Evolutionary conservation across 2,329 filamentous ascomycete genomes (phyloP).

Genomic region (Aurifilum marmelostoma): DNA sequence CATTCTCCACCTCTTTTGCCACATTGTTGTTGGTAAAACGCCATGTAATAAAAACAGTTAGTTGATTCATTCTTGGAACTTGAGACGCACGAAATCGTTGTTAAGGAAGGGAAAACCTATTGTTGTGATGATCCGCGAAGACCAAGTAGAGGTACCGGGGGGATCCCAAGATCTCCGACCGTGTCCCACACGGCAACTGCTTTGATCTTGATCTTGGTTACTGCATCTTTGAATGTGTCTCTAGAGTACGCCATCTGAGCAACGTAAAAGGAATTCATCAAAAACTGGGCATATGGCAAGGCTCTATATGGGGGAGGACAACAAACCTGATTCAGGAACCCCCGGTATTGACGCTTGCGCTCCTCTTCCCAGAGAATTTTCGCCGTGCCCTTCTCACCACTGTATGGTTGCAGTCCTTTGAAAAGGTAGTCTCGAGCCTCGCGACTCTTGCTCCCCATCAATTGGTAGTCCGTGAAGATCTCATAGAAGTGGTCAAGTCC

Average conservation of each 20-base stretch:
- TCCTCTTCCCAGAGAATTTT: constrained; percentile 40
- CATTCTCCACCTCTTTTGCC: constrained; percentile 46
- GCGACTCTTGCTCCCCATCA: constrained; percentile 36
- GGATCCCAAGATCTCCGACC: constrained; percentile 49
- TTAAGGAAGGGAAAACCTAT: constrained; percentile 31
- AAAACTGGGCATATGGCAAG: neutral
- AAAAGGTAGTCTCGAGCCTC: constrained; percentile 31
- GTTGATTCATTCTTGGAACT: constrained; percentile 9
- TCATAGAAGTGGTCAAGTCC: constrained; percentile 48
- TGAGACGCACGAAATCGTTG: constrained; percentile 3
- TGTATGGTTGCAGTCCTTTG: constrained; percentile 33
- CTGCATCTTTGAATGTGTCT: constrained; percentile 39
- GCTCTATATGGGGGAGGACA: no score
- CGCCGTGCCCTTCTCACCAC: constrained; percentile 33
- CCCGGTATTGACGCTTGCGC: constrained; percentile 41
- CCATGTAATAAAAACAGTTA: constrained; percentile 35
- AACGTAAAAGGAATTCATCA: neutral
- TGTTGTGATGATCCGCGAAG: constrained; percentile 42
- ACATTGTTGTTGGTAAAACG: constrained; percentile 49
- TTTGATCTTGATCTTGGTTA: constrained; percentile 44
- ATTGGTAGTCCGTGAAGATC: constrained; percentile 45
- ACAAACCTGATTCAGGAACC: constrained; percentile 40
- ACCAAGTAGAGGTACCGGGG: constrained; percentile 43
- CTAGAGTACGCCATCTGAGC: constrained; percentile 39
- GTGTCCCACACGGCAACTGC: constrained; percentile 56